Conservation (phyloP, 2,329 filamentous ascomycete genomes). For the Alternaria consortialis region DNA sequence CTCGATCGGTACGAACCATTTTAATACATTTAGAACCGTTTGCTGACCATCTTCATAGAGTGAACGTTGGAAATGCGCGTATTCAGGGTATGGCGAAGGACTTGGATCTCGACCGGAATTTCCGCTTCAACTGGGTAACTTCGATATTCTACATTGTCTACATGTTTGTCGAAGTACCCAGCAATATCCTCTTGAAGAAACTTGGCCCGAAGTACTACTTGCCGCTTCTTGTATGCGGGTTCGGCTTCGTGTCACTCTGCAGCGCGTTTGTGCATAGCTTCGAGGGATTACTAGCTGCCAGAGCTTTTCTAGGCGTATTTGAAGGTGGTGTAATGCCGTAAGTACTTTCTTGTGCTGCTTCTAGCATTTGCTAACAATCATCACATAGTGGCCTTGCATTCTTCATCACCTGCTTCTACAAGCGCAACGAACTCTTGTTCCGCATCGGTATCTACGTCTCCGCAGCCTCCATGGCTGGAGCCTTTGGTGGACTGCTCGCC, state of each 20-base stretch:
- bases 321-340: constrained; percentile 67
- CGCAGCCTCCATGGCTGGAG: constrained; percentile 64
- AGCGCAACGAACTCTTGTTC: constrained; percentile 64
- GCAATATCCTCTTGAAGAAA: constrained; percentile 64
- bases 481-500: constrained; percentile 66
- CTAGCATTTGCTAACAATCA: constrained; percentile 8
- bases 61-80: constrained; percentile 63
- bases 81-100: constrained; percentile 64
- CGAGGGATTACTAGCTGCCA: constrained; percentile 57
- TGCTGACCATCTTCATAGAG: constrained; percentile 30
- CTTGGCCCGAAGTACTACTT: constrained; percentile 64
- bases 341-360: constrained; percentile 15
- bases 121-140: constrained; percentile 66
- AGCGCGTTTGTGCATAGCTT: constrained; percentile 63
- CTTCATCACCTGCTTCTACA: constrained; percentile 66
- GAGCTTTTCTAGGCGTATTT: constrained; percentile 63
- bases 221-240: constrained; percentile 63
- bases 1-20: constrained; percentile 49
- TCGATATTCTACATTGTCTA: constrained; percentile 68
- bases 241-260: constrained; percentile 64
- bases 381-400: constrained; percentile 61
- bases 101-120: constrained; percentile 56
- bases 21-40: background rate
- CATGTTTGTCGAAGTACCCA: constrained; percentile 64
- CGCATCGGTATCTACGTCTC: constrained; percentile 66